Evolutionary conservation across 805 yeast species (phyloP), one percentile per base, ranked within the genome.

Genomic region (Candida insectalens): DNA sequence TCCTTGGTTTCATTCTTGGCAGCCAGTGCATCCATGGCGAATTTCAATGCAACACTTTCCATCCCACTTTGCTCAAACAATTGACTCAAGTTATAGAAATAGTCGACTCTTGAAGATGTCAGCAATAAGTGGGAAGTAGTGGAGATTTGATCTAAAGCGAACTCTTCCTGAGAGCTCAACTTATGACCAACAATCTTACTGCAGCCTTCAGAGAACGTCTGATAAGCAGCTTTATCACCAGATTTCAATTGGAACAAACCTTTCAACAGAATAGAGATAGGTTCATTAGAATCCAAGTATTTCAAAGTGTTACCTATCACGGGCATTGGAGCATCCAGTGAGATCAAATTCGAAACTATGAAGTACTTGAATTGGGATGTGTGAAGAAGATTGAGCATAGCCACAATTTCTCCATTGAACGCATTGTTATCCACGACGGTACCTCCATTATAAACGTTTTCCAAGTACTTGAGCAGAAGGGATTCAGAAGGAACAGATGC

Each of bases 1-100:
- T 44, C 50, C 12, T 38, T 30, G 18, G 38, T 22, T 6, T 42
- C 35, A 2, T 38, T 46, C 36, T 42, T 48, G 25, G 45, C 39
- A 9, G 46, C 35, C 4, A 50, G 36, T 3, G 57, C 38, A 20
- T 48, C 39, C 19, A 53, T 36, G 1, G 50, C 45, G 25, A 69
- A 52, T 37, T 53, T 49, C 22, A 65, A 48, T 1, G 74, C 68
- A 12, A 49, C 41, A 12, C 45, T 38, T 36, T 55, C 59, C 4
- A 44, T 40, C 3, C 47, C 44, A 19, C 46, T 41, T 16, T 56
- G 47, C 27, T 57, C 51, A 41, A 65, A 66, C 28, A 67, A 25
- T 4, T 51, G 44, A 7, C 70, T 46, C 25, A 65, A 39, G 25
- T 60, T 62, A 30, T 55, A 51, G 42, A 55, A 64, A 39, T 59